Base-by-base conservation (phyloP, 1,284 basidiomycete genomes). In the Rhizoctonia solani region DNA sequence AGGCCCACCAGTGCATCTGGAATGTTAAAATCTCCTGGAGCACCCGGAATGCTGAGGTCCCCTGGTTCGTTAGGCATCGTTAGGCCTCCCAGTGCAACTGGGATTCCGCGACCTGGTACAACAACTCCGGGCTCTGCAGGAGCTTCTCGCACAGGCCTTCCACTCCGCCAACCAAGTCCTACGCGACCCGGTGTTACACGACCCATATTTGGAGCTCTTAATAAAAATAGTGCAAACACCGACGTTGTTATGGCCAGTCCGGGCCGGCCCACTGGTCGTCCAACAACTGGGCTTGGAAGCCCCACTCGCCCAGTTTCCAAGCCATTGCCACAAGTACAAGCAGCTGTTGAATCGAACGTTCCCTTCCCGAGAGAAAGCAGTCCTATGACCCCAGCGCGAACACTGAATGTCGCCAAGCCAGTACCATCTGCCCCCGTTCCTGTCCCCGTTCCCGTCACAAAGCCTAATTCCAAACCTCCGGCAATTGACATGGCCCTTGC, bases 281-380 rank as follows among this genome's bases (percentile, higher is more conserved):
- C 19, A 6, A 9, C n/a, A 46, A 6, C 44, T 6, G 44, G 13
- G 21, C 44, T 5, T 6, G 44, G 6, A 21, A 52, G 46, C 23
- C 58, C 58, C 1, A 63, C 44, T 1, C 58, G 58, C 4, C 23
- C 13, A 2, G 32, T n/a, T n/a, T n/a, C n/a, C n/a, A n/a, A n/a
- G n/a, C n/a, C n/a, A n/a, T n/a, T 23, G 11, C 25, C 47, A 11
- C 49, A 46, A 46, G 44, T 21, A 19, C 44, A 46, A 21, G 34
- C n/a, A 30, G 13, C 30, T 13, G 13, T 11, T 19, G 56, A 34
- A 46, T 63, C 58, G 47, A 63, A 23, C 16, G 58, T 63, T 49
- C 58, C 58, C 30, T 63, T 63, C 58, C 58, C 58, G 47, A 50
- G 58, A 34, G 58, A 63, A 6, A 63, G 58, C 25, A 63, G 58